Percentiles rank a stretch among this genome's conserved stretches.
These are phyloP conservation scores for Cryptococcus sp. DNA, from an alignment of 1,284 basidiomycete species.

Conservation along the genomic window DNA sequence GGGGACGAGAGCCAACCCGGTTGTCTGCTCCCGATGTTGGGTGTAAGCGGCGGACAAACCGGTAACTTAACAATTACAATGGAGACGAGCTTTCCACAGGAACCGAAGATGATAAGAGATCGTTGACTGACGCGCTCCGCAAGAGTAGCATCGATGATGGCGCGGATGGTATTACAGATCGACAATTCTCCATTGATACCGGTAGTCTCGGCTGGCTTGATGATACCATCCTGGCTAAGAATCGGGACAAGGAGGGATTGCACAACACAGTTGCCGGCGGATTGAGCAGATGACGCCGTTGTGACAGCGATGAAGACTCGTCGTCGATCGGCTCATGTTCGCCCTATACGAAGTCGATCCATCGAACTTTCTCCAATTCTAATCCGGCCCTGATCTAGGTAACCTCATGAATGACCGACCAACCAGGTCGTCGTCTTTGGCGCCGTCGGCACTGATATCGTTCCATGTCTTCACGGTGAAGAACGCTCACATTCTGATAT, in stretches of 20 bases:
- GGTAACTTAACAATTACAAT: slow-evolving; percentile 63
- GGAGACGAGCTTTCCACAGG: slow-evolving; percentile 60
- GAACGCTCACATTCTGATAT: slow-evolving; percentile 50
- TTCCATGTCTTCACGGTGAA: too few relatives aligned
- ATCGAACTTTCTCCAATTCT: slow-evolving; percentile 33
- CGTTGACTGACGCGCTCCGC: slow-evolving; percentile 40
- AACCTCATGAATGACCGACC: slow-evolving; percentile 43
- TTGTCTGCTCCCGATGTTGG: neutral
- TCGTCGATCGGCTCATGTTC: slow-evolving; percentile 15
- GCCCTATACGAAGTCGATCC: slow-evolving; percentile 11
- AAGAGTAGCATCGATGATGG: slow-evolving; percentile 29
- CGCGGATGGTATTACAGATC: slow-evolving; percentile 8
- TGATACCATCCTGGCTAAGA: neutral
- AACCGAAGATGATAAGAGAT: slow-evolving; percentile 50
- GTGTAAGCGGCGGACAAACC: slow-evolving; percentile 49
- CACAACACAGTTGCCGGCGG: slow-evolving; percentile 12
- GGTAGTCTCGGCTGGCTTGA: neutral
- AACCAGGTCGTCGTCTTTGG: slow-evolving; percentile 39
- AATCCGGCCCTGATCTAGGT: slow-evolving; percentile 46
- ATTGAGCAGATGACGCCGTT: slow-evolving; percentile 35
- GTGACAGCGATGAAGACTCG: slow-evolving; percentile 27
- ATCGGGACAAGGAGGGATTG: slow-evolving; percentile 1
- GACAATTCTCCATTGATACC: neutral
- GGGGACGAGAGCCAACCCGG: slow-evolving; percentile 51
- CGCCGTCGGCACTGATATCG: slow-evolving; percentile 41